These are phyloP conservation scores for Ulota crispa DNA, from an alignment of 225 moss, liverwort and hornwort species.

Conservation along the genomic window DNA sequence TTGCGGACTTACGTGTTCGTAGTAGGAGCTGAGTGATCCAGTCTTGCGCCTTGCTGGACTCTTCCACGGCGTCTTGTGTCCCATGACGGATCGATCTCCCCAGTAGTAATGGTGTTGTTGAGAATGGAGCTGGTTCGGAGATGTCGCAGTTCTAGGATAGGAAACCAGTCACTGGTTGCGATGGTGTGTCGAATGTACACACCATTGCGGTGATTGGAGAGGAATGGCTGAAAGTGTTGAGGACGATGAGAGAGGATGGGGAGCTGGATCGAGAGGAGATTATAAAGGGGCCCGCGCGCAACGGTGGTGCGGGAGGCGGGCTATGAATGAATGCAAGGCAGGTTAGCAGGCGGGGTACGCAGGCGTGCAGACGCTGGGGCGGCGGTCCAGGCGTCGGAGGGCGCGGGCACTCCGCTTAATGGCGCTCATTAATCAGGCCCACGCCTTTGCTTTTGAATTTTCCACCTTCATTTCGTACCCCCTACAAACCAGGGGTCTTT, in stretches of 20 bases:
- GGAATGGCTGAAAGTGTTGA: too few relatives aligned
- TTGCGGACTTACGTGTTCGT: conserved; percentile 23
- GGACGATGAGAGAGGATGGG: too few relatives aligned
- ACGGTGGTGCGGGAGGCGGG: background rate
- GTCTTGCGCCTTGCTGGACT: conserved; percentile 24
- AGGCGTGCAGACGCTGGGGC: conserved; percentile 11
- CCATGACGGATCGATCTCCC: background rate
- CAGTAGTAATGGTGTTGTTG: too few relatives aligned
- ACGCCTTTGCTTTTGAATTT: too few relatives aligned
- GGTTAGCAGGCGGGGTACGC: background rate
- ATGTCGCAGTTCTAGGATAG: too few relatives aligned
- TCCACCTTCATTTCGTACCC: too few relatives aligned
- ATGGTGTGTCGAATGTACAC: too few relatives aligned
- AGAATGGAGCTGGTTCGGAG: too few relatives aligned
- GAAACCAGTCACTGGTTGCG: too few relatives aligned
- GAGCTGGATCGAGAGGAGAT: background rate
- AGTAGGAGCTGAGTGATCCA: conserved; percentile 2
- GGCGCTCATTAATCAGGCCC: background rate
- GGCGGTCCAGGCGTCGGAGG: conserved; percentile 1
- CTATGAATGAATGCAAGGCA: background rate
- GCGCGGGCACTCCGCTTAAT: background rate
- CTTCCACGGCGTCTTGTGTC: conserved; percentile 27
- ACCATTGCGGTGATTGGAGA: too few relatives aligned
- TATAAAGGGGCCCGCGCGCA: background rate
- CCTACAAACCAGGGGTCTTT: too few relatives aligned